Conservation (phyloP, 2,329 filamentous ascomycete genomes). For the Pseudopyricularia javanii region DNA sequence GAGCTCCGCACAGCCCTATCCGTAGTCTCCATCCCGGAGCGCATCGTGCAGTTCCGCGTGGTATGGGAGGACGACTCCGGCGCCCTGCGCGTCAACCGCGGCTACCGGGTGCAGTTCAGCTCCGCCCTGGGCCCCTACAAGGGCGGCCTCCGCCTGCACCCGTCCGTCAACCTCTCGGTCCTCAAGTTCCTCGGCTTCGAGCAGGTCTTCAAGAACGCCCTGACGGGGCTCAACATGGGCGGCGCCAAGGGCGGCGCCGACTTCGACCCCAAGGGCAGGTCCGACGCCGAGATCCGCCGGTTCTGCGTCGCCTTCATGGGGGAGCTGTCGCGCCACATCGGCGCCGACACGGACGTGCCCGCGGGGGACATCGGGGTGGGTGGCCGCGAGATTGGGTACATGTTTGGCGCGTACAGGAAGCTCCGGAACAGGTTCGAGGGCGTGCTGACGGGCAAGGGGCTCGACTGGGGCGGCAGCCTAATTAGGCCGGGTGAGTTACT, state of each 20-base stretch:
- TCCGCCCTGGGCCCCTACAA: slow-evolving; percentile 95
- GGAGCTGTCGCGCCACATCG: slow-evolving; percentile 91
- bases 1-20: slow-evolving; percentile 87
- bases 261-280: slow-evolving; percentile 98
- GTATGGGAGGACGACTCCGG: slow-evolving; percentile 94
- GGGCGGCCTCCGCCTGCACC: slow-evolving; percentile 91
- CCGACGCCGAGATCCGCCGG: slow-evolving; percentile 90
- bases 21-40: slow-evolving; percentile 84
- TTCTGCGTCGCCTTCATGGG: slow-evolving; percentile 97
- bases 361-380: slow-evolving; percentile 95
- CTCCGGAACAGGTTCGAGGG: slow-evolving; percentile 88
- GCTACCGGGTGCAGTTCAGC: slow-evolving; percentile 97
- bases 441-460: slow-evolving; percentile 90
- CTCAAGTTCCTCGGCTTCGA: slow-evolving; percentile 98
- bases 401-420: slow-evolving; percentile 89
- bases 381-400: slow-evolving; percentile 82
- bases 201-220: slow-evolving; percentile 99
- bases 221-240: slow-evolving; percentile 92
- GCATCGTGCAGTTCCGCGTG: slow-evolving; percentile 93
- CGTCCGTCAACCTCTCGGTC: slow-evolving; percentile 66
- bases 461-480: slow-evolving; percentile 81
- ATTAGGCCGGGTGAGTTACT: slow-evolving; percentile 65
- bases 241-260: slow-evolving; percentile 96
- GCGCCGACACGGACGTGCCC: slow-evolving; percentile 89
- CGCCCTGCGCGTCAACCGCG: slow-evolving; percentile 81